Conservation (phyloP, 1,139 yeast species). For the Kodamaea anthophila region DNA sequence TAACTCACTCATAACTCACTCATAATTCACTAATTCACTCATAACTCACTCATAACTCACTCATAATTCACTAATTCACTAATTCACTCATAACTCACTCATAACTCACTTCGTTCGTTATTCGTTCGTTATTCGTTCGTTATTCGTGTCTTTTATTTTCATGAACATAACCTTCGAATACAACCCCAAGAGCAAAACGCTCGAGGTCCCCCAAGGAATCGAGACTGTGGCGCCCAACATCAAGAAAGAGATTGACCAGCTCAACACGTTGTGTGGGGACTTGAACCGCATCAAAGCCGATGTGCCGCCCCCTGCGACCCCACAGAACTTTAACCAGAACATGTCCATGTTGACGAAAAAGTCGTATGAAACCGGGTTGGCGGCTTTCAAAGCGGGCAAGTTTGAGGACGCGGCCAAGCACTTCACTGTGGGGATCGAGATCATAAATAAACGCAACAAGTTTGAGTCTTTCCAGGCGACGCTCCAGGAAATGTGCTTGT, state of each 20-base stretch:
- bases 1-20: no score
- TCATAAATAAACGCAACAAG: constrained; percentile 74
- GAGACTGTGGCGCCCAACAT: constrained; percentile 22
- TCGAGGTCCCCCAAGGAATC: constrained; percentile 21
- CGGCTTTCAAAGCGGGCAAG: constrained; percentile 55
- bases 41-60: no score
- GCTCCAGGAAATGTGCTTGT: constrained; percentile 66
- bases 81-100: neutral
- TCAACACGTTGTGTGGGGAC: constrained; percentile 59
- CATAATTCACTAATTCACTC: no score
- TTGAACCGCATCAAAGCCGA: constrained; percentile 56
- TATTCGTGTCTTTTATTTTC: neutral
- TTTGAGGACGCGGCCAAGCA: constrained; percentile 68
- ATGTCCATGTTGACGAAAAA: constrained; percentile 64
- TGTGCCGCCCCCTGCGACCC: constrained; percentile 61
- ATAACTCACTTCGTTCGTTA: neutral
- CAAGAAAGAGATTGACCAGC: constrained; percentile 49
- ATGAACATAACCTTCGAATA: constrained; percentile 22
- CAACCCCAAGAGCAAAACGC: constrained; percentile 25
- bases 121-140: neutral
- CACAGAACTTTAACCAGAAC: constrained; percentile 48
- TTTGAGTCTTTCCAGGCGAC: constrained; percentile 83
- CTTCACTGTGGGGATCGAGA: constrained; percentile 71
- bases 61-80: no score
- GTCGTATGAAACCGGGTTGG: constrained; percentile 67